Evolutionary conservation across 2,329 filamentous ascomycete genomes (phyloP), one percentile per base, ranked within the genome.

Genomic region (Hymenoscyphus fraxineus): DNA sequence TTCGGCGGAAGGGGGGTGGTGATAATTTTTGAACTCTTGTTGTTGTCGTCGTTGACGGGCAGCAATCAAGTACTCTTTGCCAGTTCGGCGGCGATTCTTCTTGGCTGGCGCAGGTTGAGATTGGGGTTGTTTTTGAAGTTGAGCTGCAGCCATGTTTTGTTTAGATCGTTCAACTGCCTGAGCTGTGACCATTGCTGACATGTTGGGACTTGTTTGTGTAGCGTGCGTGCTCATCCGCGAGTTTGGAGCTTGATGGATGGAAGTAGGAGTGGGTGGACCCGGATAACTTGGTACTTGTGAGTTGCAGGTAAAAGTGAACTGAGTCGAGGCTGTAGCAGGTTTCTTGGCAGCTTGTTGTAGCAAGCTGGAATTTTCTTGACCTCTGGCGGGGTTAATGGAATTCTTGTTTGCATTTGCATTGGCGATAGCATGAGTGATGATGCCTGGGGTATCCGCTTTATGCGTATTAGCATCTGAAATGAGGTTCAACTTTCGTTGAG

Each of bases 301-400:
- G 73, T 96, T 91, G 77, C 93, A 97, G 13, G 92, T 96, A 75
- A 99, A 99, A 10, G 95, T 99, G 76, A 99, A 99, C 72, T 97
- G 92, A 0, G 91, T 90, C 64, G 93, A 92, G 6, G 89, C 85
- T 4, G 91, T 87, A 41, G 84, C 87, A 3, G 84, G 75, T 72
- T 85, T 88, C 64, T 81, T 81, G 6, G 81, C 77, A 19, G 84
- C 80, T 76, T 90, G 87, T 64, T 92, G 88, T 59, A 96, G 79
- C 65, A 93, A 82, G 76, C 90, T 94, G 68, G 89, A 82, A 77
- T 92, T 95, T 74, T 94, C 91, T 74, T 92, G 88, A 15, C 88
- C 90, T 70, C 82, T 83, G 27, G 78, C 76, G 15, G 83, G 80
- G 1, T 85, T 82, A 15, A 83, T 79, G 61, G 85, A 83, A 68